Base-by-base conservation (phyloP, 2,329 filamentous ascomycete species). In the Laburnicola sp. region DNA sequence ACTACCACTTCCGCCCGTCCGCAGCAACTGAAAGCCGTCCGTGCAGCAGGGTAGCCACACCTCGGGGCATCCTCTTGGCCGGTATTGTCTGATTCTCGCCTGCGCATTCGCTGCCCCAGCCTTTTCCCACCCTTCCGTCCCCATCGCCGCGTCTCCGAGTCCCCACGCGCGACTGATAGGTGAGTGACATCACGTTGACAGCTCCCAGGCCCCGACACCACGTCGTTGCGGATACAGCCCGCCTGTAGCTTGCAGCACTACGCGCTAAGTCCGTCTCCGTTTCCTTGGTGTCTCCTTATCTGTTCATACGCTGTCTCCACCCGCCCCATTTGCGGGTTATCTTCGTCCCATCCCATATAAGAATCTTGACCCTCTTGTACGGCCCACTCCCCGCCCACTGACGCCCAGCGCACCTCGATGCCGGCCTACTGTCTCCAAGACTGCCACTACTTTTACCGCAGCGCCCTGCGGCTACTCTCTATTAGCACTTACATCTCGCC, bases 401-500 rank as follows among this genome's bases (percentile, higher is more conserved):
- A 45, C 50, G 51, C 50, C 45, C 56, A 56, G 48, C 48, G 54
- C 56, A 76, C 75, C 81, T 79, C 81, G 78, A 95, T 95, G 89
- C 88, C 88, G 79, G 75, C 81, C 65, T 93, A 90, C 74, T 95
- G 80, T 75, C 79, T 89, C 51, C 87, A 94, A 80, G 88, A 95
- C 75, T 95, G 89, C 69, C 90, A 95, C 73, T 95, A 95, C 77
- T 95, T 96, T 77, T 94, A 89, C 79, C 89, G 89, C 80, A 95
- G 87, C 74, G 88, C 89, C 70, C 78, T 96, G 77, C 89, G 89
- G 80, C 86, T 91, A 70, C 79, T 96, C 64, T 93, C 88, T 69
- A 86, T 96, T 65, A 83, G 85, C 76, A 95, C 89, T 64, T 82
- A 78, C 67, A 84, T 96, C 74, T 90, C 87, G 60, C 86, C 88